Conservation (phyloP, 2,329 filamentous ascomycete genomes). For the Fusarium sp. region DNA sequence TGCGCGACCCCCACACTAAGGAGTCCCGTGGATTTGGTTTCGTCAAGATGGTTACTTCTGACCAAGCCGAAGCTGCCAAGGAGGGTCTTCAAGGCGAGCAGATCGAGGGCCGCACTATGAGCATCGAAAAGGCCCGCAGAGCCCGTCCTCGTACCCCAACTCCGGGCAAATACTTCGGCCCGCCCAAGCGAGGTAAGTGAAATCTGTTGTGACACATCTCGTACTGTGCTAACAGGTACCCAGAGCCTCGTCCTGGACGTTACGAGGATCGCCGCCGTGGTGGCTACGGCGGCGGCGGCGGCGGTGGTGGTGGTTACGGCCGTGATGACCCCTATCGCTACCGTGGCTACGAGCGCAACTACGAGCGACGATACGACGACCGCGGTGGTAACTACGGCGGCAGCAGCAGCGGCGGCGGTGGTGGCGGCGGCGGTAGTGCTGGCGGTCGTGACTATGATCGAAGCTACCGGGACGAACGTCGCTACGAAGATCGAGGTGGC, state of each 20-base stretch:
- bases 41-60: constrained; percentile 97
- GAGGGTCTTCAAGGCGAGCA: constrained; percentile 95
- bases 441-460: constrained; percentile 63
- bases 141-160: constrained; percentile 95
- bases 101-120: constrained; percentile 94
- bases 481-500: constrained; percentile 59
- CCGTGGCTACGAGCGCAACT: constrained; percentile 59
- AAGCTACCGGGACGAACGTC: constrained; percentile 62
- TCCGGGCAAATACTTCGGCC: constrained; percentile 98
- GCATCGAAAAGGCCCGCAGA: constrained; percentile 98
- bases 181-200: constrained; percentile 91
- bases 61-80: constrained; percentile 96
- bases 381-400: constrained; percentile 58
- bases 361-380: constrained; percentile 62
- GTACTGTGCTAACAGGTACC: constrained; percentile 20
- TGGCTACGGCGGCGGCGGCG: constrained; percentile 62
- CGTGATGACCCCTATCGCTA: constrained; percentile 71
- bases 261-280: constrained; percentile 75
- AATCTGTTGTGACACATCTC: not conserved
- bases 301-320: constrained; percentile 58
- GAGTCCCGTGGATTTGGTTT: constrained; percentile 99
- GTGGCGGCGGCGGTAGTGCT: constrained; percentile 36
- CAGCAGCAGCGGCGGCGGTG: constrained; percentile 55
- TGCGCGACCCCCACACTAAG: constrained; percentile 98
- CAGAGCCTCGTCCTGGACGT: constrained; percentile 56